phyloP scores from a whole-genome alignment of 2,329 filamentous ascomycete genomes.

The Microdochium paspali region DNA sequence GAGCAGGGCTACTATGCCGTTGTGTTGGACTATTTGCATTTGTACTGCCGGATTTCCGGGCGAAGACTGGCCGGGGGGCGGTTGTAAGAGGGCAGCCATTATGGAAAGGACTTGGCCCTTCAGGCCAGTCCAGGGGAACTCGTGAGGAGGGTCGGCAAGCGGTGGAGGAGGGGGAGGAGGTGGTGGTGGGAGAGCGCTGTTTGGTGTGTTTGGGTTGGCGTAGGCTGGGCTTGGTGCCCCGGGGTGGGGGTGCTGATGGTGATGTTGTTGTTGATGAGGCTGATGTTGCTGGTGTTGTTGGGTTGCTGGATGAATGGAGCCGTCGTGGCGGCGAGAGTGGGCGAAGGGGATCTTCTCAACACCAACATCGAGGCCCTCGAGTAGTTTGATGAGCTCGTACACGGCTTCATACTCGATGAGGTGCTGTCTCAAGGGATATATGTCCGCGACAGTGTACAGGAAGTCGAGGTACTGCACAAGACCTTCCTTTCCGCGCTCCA shows the following conservation, averaged over 20 bases:
- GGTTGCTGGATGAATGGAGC: not conserved
- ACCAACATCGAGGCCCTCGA: conserved; percentile 79
- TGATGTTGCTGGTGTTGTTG: not conserved
- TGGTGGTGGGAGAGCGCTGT: conserved; percentile 24
- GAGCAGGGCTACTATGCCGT: conserved; percentile 78
- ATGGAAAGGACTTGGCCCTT: conserved; percentile 92
- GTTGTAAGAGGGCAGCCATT: conserved; percentile 80
- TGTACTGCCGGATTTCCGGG: conserved; percentile 69
- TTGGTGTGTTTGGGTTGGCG: conserved; percentile 19
- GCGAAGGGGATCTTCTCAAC: conserved; percentile 74
- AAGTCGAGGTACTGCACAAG: conserved; percentile 93
- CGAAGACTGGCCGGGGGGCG: conserved; percentile 52
- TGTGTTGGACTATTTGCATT: conserved; percentile 74
- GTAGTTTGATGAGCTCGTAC: conserved; percentile 77
- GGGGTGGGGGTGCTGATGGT: conserved; percentile 14
- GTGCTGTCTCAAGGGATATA: conserved; percentile 71
- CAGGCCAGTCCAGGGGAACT: conserved; percentile 62
- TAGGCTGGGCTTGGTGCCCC: conserved; percentile 18
- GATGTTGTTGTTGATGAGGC: conserved; percentile 1
- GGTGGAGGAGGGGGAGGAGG: conserved; percentile 34
- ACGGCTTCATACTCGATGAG: conserved; percentile 88
- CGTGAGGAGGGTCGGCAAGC: conserved; percentile 54
- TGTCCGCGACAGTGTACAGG: conserved; percentile 80
- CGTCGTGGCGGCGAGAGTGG: conserved; percentile 19
- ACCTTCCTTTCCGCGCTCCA: conserved; percentile 93